Evolutionary conservation across 164 flowering plant species (phyloP), one percentile per base, ranked within the genome.

Genomic region (Litsea cubeba): DNA sequence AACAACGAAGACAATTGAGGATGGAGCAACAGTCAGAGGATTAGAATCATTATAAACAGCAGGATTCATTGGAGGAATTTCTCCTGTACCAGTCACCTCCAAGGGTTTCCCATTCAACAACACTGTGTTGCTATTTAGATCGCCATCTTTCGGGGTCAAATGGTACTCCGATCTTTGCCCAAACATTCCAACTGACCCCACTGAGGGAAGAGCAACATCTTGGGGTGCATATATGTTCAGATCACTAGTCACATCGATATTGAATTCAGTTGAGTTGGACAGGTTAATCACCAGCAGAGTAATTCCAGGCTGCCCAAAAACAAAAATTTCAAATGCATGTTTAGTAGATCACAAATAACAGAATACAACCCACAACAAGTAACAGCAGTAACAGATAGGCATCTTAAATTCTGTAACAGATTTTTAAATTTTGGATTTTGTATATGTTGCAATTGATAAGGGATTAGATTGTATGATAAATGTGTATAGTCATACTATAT

Each of bases 211-310:
- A 3, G 18, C 76, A 81, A 1, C 35, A 12, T 28, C 22, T 40
- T 15, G 50, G 0, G 15, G 12, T 4, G 80, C 12, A 62, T 68
- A 51, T 6, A 71, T 2, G 83, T 77, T 80, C 75, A 74, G 66
- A 10, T 72, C 74, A 58, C 79, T 82, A 22, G 70, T 75, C 24
- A 83, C 79, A 5, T 69, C 57, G 50, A 84, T 26, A 1, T 62
- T 70, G 79, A 83, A 89, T 1, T 72, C 23, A 0, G 91, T 90
- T 66, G 84, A 76, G 75, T 89, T 89, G 88, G 91, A 84, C 26
- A 72, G 50, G 50, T 88, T 88, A 78, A 88, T 84, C 72, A 88
- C 30, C 1, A 88, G 79, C 50, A 86, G 51, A 24, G 84, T 78
- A 70, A 84, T 74, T 24, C 89, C 91, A 65, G 62, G 32, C 91